These are phyloP conservation scores for Balamuthia mandrillaris DNA, from an alignment of 208 protist genomes.

Conservation along the genomic window DNA sequence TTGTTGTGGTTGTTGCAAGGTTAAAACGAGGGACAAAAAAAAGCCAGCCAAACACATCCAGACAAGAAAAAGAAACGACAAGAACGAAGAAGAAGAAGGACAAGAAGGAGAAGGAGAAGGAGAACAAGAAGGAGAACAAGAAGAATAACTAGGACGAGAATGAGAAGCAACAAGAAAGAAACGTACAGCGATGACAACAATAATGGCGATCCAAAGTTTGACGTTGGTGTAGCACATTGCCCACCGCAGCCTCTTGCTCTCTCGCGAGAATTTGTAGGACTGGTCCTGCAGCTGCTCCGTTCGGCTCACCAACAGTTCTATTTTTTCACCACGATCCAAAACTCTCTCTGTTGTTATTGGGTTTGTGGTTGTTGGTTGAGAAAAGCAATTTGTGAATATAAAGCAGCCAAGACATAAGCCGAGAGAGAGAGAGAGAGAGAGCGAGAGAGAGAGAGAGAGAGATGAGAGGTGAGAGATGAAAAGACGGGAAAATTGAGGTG, in stretches of 20 bases:
- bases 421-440: too few species aligned
- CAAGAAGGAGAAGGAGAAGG: too few species aligned
- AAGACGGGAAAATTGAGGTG: not conserved
- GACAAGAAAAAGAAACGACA: too few species aligned
- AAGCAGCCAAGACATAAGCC: too few species aligned
- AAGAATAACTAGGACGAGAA: not conserved
- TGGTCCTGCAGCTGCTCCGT: constrained; percentile 67
- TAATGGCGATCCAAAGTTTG: constrained; percentile 63
- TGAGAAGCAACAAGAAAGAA: too few species aligned
- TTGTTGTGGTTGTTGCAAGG: too few species aligned
- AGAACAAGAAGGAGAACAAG: not conserved
- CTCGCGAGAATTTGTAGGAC: constrained; percentile 64
- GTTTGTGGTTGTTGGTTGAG: not conserved
- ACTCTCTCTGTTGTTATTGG: constrained; percentile 57
- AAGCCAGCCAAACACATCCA: too few species aligned
- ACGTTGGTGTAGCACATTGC: constrained; percentile 74
- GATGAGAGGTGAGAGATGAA: too few species aligned
- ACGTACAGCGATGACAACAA: constrained; percentile 49
- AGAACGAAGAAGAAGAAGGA: too few species aligned
- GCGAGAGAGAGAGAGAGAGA: too few species aligned
- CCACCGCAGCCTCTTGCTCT: constrained; percentile 60
- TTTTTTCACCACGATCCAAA: constrained; percentile 72
- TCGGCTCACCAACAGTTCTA: constrained; percentile 75
- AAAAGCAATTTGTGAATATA: too few species aligned
- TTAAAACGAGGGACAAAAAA: too few species aligned